Conservation (phyloP, 768 basidiomycete genomes). For the Tricholoma bakamatsutake region DNA sequence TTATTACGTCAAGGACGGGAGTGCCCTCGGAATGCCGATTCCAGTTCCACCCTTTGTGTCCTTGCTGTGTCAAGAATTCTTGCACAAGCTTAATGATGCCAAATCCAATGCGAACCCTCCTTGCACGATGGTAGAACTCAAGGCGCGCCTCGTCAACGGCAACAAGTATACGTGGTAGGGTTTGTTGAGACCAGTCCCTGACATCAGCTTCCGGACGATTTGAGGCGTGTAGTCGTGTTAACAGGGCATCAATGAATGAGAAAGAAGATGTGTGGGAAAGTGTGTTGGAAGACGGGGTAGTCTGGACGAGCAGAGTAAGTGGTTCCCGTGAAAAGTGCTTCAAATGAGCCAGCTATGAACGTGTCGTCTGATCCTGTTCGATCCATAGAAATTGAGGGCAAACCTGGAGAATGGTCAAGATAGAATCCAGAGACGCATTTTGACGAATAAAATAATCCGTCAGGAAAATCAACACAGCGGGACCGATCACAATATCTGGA, state of each 20-base stretch:
- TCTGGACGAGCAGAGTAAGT: constrained; percentile 36
- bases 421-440: constrained; percentile 48
- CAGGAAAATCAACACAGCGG: constrained; percentile 47
- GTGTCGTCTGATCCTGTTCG: not conserved
- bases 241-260: constrained; percentile 29
- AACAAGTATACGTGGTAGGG: constrained; percentile 25
- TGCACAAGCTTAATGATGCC: constrained; percentile 39
- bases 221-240: constrained; percentile 30
- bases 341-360: constrained; percentile 50
- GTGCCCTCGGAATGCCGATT: constrained; percentile 13
- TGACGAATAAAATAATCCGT: constrained; percentile 53
- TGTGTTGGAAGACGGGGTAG: constrained; percentile 18
- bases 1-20: constrained; percentile 34
- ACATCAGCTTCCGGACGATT: constrained; percentile 6
- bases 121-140: constrained; percentile 25
- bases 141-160: constrained; percentile 33
- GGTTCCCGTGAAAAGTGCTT: constrained; percentile 65
- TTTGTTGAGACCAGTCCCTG: constrained; percentile 19
- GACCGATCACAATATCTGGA: constrained; percentile 58
- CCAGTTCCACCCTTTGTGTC: constrained; percentile 35
- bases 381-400: not conserved
- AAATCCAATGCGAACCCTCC: constrained; percentile 41
- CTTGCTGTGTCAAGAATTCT: constrained; percentile 35
- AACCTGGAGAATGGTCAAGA: constrained; percentile 60
- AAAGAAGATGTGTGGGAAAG: constrained; percentile 16